A percentile compares a stretch with the other conserved stretches of the same genome.
Conservation (phyloP, 495 filamentous ascomycete species). For the Xylaria intraflava region DNA sequence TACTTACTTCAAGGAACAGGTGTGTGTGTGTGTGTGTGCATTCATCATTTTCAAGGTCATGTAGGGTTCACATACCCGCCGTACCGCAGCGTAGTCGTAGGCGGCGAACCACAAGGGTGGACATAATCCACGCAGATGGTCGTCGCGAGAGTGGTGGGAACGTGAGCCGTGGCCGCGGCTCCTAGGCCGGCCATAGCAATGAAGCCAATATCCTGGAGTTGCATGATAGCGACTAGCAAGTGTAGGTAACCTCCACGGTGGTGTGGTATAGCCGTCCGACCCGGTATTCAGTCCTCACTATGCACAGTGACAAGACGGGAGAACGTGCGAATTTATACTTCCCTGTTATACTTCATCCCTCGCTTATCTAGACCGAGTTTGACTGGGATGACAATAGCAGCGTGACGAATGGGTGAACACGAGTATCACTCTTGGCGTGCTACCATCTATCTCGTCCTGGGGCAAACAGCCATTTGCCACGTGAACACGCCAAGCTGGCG, state of each 20-base stretch:
- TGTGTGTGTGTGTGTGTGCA: too few species aligned
- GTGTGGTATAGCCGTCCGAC: not conserved
- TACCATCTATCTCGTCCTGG: not conserved
- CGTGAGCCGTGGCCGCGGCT: not conserved
- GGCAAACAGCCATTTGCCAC: not conserved
- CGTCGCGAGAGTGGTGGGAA: not conserved
- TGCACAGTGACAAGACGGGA: not conserved
- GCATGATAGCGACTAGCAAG: not conserved
- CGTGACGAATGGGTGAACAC: conserved; percentile 1
- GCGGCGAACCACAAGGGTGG: conserved; percentile 2
- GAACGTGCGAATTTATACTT: not conserved
- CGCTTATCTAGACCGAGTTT: conserved; percentile 2
- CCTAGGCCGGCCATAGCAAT: conserved; percentile 3
- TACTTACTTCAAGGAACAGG: not conserved
- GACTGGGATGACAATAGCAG: not conserved
- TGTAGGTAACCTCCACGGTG: not conserved
- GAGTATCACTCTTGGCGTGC: conserved; percentile 2
- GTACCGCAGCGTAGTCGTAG: conserved; percentile 4
- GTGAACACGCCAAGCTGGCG: not conserved
- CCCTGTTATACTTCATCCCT: not conserved
- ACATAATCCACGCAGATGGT: conserved; percentile 2
- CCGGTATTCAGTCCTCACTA: not conserved
- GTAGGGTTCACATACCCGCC: conserved; percentile 3
- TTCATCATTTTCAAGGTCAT: not conserved
- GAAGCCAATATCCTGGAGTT: not conserved